Evolutionary conservation across 2,329 filamentous ascomycete species (phyloP), one percentile per base, ranked within the genome.

Genomic region (Pyrenophora seminiperda): DNA sequence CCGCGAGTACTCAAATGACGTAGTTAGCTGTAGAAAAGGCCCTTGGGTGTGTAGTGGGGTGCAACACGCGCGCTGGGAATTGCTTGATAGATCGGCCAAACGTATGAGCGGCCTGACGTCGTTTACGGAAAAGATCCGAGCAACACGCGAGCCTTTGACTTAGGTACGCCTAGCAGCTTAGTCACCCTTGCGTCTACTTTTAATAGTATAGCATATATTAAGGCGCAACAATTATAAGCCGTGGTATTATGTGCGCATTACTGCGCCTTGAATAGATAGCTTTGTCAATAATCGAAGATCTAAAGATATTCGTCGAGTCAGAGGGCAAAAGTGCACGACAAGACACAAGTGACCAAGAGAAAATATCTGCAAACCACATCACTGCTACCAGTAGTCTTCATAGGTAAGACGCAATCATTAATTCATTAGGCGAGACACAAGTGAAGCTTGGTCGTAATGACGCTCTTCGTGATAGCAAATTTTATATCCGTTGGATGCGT

Each of bases 61-160:
- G 32, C 36, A 39, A 32, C 50, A 31, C 38, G 51, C 53, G 54
- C 57, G 52, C 40, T 47, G 49, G 20, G 48, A 41, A 47, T 37
- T 45, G 47, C 33, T 48, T 40, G 48, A 27, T 50, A 45, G 34
- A 48, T 46, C 54, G 53, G 55, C 52, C 46, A 58, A 58, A 59
- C 29, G 48, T 57, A 54, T 43, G 48, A 54, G 58, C 55, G 58
- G 47, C 40, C 54, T 60, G 53, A 62, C 57, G 55, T 60, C 54
- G 58, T 43, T 36, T 36, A 45, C 36, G 50, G 32, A 48, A 43
- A 54, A 47, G 47, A 41, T 50, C 54, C 52, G 55, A 39, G 31
- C 43, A 41, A 44, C 19, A 41, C 47, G 41, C 47, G 32, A 50
- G 39, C 38, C 51, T 46, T 27, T 29, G 38, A 40, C 42, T n/a